These are phyloP conservation scores for Neurospora sp. DNA, from an alignment of 495 filamentous ascomycete genomes.

Conservation along the genomic window DNA sequence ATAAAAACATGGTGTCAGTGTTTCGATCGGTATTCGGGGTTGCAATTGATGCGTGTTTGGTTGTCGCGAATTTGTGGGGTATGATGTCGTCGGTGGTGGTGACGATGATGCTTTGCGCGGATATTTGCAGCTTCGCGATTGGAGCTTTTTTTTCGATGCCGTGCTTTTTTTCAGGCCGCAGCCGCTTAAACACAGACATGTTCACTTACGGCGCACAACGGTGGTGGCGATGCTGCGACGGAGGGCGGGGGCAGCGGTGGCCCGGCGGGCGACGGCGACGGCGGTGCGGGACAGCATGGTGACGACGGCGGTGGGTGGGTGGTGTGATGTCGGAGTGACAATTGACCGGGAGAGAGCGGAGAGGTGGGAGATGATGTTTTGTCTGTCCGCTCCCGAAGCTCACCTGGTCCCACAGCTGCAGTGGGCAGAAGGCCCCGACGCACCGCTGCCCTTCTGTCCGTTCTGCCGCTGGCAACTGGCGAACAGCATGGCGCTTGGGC, in stretches of 20 bases:
- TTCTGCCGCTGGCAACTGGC: background rate
- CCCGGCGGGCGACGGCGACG: slow-evolving; percentile 60
- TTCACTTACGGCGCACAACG: slow-evolving; percentile 47
- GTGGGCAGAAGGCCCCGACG: background rate
- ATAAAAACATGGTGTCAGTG: slow-evolving; percentile 1
- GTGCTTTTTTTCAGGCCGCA: slow-evolving; percentile 1
- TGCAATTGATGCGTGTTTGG: background rate
- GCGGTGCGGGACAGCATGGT: slow-evolving; percentile 78
- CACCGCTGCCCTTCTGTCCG: background rate
- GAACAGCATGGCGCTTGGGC: background rate
- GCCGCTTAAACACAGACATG: background rate
- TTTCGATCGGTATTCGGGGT: background rate
- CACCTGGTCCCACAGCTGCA: background rate
- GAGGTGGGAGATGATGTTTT: background rate
- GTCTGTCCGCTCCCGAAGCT: background rate
- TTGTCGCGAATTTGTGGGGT: background rate
- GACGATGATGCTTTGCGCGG: slow-evolving; percentile 7
- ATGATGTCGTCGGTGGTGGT: background rate
- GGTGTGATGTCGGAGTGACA: slow-evolving; percentile 5
- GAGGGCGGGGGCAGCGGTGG: slow-evolving; percentile 48
- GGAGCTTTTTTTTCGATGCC: slow-evolving; percentile 3
- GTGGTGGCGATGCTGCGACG: slow-evolving; percentile 49
- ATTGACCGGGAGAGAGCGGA: slow-evolving; percentile 9
- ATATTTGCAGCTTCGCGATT: slow-evolving; percentile 8
- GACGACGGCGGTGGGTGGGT: slow-evolving; percentile 12